Base-by-base conservation (phyloP, 768 basidiomycete genomes). In the Boletus patriciae region DNA sequence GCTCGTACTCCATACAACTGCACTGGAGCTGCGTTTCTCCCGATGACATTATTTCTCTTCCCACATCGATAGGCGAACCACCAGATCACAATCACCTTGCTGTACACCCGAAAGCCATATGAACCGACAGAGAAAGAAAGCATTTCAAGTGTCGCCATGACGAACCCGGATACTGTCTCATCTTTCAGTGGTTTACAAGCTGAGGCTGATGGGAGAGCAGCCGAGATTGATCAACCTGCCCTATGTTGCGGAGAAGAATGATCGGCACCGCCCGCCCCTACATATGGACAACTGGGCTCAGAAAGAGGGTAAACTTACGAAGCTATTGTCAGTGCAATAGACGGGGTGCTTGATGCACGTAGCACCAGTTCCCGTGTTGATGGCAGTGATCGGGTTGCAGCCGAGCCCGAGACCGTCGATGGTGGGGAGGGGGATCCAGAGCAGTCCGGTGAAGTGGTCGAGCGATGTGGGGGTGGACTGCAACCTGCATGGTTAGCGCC, bases 161-260 rank as follows among this genome's bases (percentile, higher is more conserved):
- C 31, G 10, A 31, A 47, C n/a, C 23, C 6, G 49, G 16, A 18
- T 8, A 19, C 9, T 3, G 4, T 25, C 16, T 0, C 13, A 9
- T 23, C 23, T 16, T n/a, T 46, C n/a, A 23, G 16, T 1, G 2
- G 2, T 29, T 65, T 19, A 67, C 11, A 38, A 1, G 43, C 10
- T 36, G 18, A 62, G 12, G 33, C 40, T 49, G n/a, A 62, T 12
- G 15, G 65, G 62, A 6, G 45, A 41, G 44, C 65, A 66, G n/a
- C 65, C 65, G 3, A 66, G 13, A 9, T 53, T 50, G 42, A 66
- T 40, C 21, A 64, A 27, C 3, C 59, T 62, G 10, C 19, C 46
- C 65, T 66, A n/a, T 40, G 11, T 8, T 3, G 2, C n/a, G 6
- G 13, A 34, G 25, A 7, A 34, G 4, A 27, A 18, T 1, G 3